Base-by-base conservation (phyloP, 257 asterid species). In the Penstemon davidsonii region DNA sequence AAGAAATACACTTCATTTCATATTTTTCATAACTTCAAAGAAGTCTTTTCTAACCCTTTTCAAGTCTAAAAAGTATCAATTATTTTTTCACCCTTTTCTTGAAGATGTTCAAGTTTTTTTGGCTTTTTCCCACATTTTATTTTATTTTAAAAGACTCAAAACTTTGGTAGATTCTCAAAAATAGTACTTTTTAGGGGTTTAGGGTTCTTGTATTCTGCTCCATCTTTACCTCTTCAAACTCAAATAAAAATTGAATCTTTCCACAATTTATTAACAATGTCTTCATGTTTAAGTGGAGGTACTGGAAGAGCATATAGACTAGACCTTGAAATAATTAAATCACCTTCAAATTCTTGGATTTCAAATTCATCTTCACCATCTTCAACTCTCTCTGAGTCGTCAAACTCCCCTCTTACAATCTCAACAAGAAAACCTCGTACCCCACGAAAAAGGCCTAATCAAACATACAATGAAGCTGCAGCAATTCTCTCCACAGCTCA, bases 381-480 rank as follows among this genome's bases (percentile, higher is more conserved):
- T 0, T 92, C 98, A 5, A 87, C 96, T 3, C 81, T 92, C 56
- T 86, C 97, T 0, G 96, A 92, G 68, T 79, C 97, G 41, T 85
- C 88, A 77, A 87, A 87, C 45, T 82, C 89, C 36, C 95, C 86
- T 0, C 61, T 82, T 5, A 80, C 83, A 46, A 83, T 92, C 87
- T 74, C 92, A 57, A 92, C 95, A 0, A 58, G 96, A 47, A 92
- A 92, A 55, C 90, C 97, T 5, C 81, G 98, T 0, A 92, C 98
- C 0, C 97, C 95, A 7, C 87, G 98, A 12, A 92, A 92, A 68
- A 70, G 98, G 72, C 97, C 96, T 6, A 92, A 90, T 12, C 97
- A 92, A 46, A 88, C 87, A 0, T 90, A 92, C 83, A 85, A 90
- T 66, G 98, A 92, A 52, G 98, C 98, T 0, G 98, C 96, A 3